Base-by-base conservation (phyloP, 1,284 basidiomycete genomes). In the Tilletia horrida region DNA sequence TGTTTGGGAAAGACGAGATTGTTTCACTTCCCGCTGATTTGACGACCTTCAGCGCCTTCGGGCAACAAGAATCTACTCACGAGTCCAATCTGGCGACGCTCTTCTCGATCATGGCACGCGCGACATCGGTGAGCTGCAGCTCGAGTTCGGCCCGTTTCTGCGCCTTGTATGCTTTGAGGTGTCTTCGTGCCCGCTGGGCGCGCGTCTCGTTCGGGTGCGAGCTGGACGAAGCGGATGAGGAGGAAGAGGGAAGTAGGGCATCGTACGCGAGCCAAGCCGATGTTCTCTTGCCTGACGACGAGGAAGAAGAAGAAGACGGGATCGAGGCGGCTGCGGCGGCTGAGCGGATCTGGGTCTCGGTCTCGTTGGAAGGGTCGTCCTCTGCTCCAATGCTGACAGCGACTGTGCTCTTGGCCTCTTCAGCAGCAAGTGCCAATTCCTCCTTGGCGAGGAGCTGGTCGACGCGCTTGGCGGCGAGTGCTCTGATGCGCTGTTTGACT, bases 71-170 rank as follows among this genome's bases (percentile, higher is more conserved):
- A n/a, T n/a, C n/a, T n/a, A 63, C 62, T 63, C 43, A 45, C 64
- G 75, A 76, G 66, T 79, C 77, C 50, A 79, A 62, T 42, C 76
- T 70, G 14, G 76, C 77, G 2, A 72, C 75, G 14, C 67, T 70
- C 62, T 71, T 71, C 23, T 75, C 65, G 42, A 75, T 66, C 67
- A 78, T 75, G 35, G 67, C 67, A 40, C 69, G 64, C 9, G 77
- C 76, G 45, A 74, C 71, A 47, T 79, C 75, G 44, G 68, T 64
- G 6, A 79, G 70, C 64, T 77, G 76, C 61, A 67, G 61, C 64
- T 76, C 76, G n/a, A 79, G 73, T 62, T 79, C 73, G 23, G 66
- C 67, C 64, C 73, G 69, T 63, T 74, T 76, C 6, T 71, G 40
- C 14, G 25, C 40, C 31, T 42, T 47, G 63, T 64, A 64, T 21